These are phyloP conservation scores for Hyphodiscus sp. DNA, from an alignment of 2,329 filamentous ascomycete genomes.

Conservation along the genomic window DNA sequence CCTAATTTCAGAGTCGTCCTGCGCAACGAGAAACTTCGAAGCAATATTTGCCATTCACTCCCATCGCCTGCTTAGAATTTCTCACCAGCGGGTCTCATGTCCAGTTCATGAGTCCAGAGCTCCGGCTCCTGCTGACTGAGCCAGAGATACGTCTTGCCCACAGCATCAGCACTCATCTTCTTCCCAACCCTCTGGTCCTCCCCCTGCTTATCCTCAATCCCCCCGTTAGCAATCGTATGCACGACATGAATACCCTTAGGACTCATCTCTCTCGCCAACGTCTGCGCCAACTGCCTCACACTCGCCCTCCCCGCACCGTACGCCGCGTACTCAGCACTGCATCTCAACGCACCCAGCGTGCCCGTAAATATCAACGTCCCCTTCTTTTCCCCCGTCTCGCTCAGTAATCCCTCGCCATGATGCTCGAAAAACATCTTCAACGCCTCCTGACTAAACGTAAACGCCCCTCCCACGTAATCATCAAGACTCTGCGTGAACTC, in stretches of 20 bases:
- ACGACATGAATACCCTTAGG: slow-evolving; percentile 50
- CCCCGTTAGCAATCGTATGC: slow-evolving; percentile 52
- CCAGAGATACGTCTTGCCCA: slow-evolving; percentile 50
- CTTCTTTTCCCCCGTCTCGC: slow-evolving; percentile 43
- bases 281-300: slow-evolving; percentile 49
- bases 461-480: slow-evolving; percentile 48
- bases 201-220: slow-evolving; percentile 44
- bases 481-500: slow-evolving; percentile 42
- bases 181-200: slow-evolving; percentile 40
- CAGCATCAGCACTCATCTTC: slow-evolving; percentile 51
- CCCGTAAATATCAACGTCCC: slow-evolving; percentile 52
- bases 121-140: slow-evolving; percentile 37
- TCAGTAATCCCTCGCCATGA: slow-evolving; percentile 39
- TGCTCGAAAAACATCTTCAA: slow-evolving; percentile 43
- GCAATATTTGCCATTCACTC: too few species aligned
- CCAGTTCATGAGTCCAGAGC: slow-evolving; percentile 42
- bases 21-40: too few species aligned
- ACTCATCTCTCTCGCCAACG: slow-evolving; percentile 49
- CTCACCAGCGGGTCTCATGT: slow-evolving; percentile 43
- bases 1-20: too few species aligned
- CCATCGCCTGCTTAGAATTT: slow-evolving; percentile 31
- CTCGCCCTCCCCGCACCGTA: slow-evolving; percentile 48
- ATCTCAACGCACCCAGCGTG: slow-evolving; percentile 46
- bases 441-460: slow-evolving; percentile 48
- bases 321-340: slow-evolving; percentile 46